Evolutionary conservation across 1,139 yeast genomes (phyloP).

Genomic region (Yamadazyma siamensis): DNA sequence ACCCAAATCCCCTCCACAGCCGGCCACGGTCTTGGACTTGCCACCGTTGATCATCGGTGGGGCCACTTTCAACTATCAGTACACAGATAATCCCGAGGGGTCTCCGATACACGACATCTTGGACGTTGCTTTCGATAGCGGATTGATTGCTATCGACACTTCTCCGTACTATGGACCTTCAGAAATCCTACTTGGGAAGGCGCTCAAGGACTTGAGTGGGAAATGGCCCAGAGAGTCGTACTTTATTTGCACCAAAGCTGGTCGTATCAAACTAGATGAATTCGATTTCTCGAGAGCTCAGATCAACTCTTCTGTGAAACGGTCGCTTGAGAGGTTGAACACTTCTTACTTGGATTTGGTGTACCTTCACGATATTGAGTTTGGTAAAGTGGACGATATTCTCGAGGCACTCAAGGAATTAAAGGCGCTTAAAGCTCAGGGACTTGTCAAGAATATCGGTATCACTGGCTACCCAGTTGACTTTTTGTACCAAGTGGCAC

Average conservation of each 20-base stretch:
- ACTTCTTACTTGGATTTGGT: constrained; percentile 75
- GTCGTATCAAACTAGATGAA: constrained; percentile 62
- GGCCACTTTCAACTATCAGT: constrained; percentile 79
- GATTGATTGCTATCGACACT: constrained; percentile 80
- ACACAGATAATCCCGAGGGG: constrained; percentile 60
- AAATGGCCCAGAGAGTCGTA: constrained; percentile 59
- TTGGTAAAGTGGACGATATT: constrained; percentile 54
- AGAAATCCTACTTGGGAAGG: constrained; percentile 69
- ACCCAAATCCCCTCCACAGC: constrained; percentile 15
- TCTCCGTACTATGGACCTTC: constrained; percentile 94
- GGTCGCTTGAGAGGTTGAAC: constrained; percentile 64
- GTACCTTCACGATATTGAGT: constrained; percentile 87
- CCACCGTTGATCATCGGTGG: constrained; percentile 79
- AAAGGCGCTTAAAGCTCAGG: constrained; percentile 57
- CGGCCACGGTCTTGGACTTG: constrained; percentile 27
- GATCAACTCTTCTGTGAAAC: constrained; percentile 58
- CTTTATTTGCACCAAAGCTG: constrained; percentile 83
- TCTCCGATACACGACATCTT: constrained; percentile 60
- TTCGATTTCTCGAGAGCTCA: constrained; percentile 69
- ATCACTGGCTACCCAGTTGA: constrained; percentile 86
- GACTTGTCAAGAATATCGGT: constrained; percentile 65
- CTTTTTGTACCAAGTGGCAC: constrained; percentile 52
- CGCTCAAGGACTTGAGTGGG: constrained; percentile 41
- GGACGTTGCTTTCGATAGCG: constrained; percentile 57
- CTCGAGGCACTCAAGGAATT: constrained; percentile 63